Base-by-base conservation (phyloP, 164 flowering plant species). In the Tetrastigma voinierianum region DNA sequence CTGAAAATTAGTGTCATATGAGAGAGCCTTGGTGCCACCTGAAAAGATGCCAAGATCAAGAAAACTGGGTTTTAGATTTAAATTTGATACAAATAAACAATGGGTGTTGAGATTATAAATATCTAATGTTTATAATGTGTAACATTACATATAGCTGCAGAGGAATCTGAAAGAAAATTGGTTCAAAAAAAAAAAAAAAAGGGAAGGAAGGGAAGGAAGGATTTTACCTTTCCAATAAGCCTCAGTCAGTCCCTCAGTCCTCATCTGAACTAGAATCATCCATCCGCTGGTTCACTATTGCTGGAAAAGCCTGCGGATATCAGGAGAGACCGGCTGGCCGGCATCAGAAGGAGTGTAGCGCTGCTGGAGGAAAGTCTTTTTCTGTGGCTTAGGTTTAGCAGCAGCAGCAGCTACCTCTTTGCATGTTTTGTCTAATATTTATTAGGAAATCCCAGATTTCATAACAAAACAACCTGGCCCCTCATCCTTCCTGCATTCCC, bases 401-500 rank as follows among this genome's bases (percentile, higher is more conserved):
- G 73, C 80, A 7, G 83, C 63, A 18, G 65, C 78, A 69, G 64
- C 80, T 32, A 93, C 87, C 75, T 91, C 87, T 71, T 69, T 82
- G 76, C 98, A 93, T 10, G 66, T 82, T 70, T 86, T 90, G 65
- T 91, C 93, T 56, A 93, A 68, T 72, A 91, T 88, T n/a, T 55
- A 87, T 67, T 48, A 91, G 72, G 60, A 94, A 94, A 71, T 94
- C 97, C 21, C 98, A 73, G 17, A 94, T 93, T 12, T n/a, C n/a
- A 90, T 83, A 25, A 77, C 76, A 75, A n/a, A 94, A 91, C 76
- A 94, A 70, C 1, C 90, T 81, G 67, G 65, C 1, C 98, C 97
- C 73, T 94, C 98, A 58, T 94, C 96, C 71, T 82, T 91, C 51
- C 83, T 40, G 92, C 72, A 18, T 80, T 82, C 57, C 98, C 98